Evolutionary conservation across 352 stramenopile species (phyloP).

Genomic region (Blastocystis sp.): DNA sequence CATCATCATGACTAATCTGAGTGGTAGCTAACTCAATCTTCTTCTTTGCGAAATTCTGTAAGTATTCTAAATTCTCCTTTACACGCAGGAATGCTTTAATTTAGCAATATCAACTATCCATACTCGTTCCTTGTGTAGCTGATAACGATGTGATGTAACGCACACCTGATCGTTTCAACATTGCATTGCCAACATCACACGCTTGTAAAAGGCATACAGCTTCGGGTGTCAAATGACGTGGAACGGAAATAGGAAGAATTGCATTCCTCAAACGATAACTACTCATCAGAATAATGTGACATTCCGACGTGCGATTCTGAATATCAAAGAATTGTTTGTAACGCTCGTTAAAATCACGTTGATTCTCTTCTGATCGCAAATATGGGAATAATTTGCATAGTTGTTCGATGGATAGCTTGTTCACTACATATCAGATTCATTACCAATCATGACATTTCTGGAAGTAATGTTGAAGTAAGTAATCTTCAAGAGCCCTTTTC

Average conservation of each 20-base stretch:
- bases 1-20: not conserved
- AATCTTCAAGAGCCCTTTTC: conserved; percentile 18
- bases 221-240: conserved; percentile 41
- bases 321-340: conserved; percentile 48
- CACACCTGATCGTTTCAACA: conserved; percentile 7
- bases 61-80: conserved; percentile 52
- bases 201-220: conserved; percentile 31
- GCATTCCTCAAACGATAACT: conserved; percentile 33
- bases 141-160: not conserved
- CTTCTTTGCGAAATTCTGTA: conserved; percentile 41
- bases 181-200: not conserved
- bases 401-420: conserved; percentile 4
- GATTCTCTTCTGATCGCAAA: conserved; percentile 1
- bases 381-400: conserved; percentile 26
- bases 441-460: not conserved
- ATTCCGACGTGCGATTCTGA: not conserved
- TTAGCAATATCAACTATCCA: not conserved
- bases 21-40: not conserved
- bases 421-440: not conserved
- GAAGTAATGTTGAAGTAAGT: conserved; percentile 41
- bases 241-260: conserved; percentile 6
- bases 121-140: conserved; percentile 22
- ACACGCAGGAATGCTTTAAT: conserved; percentile 7
- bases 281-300: not conserved
- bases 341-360: conserved; percentile 29